phyloP scores from a whole-genome alignment of 352 stramenopile genomes.

The Discostella stelligera region DNA sequence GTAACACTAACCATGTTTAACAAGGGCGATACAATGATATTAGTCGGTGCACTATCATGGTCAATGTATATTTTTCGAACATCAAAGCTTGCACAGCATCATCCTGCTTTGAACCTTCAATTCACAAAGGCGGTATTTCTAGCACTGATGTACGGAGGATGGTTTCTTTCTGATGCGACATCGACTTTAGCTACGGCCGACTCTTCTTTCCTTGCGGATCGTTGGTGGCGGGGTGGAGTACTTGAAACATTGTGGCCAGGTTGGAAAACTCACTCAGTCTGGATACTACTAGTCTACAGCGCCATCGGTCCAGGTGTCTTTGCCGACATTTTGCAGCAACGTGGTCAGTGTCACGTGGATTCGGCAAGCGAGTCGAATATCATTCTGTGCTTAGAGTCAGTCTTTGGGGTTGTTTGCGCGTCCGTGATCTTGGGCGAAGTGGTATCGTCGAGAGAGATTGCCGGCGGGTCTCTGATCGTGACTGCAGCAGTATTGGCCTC shows the following conservation, averaged over 20 bases:
- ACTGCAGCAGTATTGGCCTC: constrained; percentile 52
- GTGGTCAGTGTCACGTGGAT: constrained; percentile 47
- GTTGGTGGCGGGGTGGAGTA: constrained; percentile 10
- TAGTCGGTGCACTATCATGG: constrained; percentile 65
- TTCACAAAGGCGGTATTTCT: constrained; percentile 57
- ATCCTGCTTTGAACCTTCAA: constrained; percentile 58
- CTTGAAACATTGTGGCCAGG: constrained; percentile 51
- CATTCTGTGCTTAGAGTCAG: constrained; percentile 59
- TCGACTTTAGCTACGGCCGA: constrained; percentile 24
- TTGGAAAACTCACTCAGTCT: constrained; percentile 38
- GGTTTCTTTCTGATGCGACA: constrained; percentile 33
- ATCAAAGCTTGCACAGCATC: constrained; percentile 47
- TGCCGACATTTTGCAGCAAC: constrained; percentile 69
- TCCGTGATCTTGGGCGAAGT: constrained; percentile 57
- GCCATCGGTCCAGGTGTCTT: constrained; percentile 58
- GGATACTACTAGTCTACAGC: constrained; percentile 53
- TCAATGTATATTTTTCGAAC: constrained; percentile 70
- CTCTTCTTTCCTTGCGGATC: background rate
- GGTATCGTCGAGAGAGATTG: constrained; percentile 49
- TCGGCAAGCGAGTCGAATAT: constrained; percentile 69
- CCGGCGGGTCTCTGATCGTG: constrained; percentile 60
- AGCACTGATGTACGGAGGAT: constrained; percentile 59
- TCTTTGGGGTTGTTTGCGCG: constrained; percentile 64
- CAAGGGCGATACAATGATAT: constrained; percentile 57
- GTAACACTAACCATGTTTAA: constrained; percentile 21